Evolutionary conservation across 2,329 filamentous ascomycete species (phyloP).

Genomic region (Exophiala calicioides): DNA sequence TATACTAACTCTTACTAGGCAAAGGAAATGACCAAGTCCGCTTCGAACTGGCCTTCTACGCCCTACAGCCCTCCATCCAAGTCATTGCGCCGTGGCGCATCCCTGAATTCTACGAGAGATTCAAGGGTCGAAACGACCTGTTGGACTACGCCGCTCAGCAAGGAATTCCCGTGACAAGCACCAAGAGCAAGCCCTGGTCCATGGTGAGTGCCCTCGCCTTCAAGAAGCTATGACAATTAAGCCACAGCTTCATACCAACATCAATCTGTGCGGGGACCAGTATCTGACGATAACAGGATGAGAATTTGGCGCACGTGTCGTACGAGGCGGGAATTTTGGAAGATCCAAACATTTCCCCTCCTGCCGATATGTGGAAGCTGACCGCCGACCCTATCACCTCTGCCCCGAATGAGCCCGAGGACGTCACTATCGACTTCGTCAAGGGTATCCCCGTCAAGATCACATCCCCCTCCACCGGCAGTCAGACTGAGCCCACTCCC

Average conservation of each 20-base stretch:
- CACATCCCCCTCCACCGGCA: constrained; percentile 60
- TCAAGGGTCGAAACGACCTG: constrained; percentile 51
- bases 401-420: constrained; percentile 65
- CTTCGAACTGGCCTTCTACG: constrained; percentile 54
- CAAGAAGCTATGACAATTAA: background rate
- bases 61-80: constrained; percentile 49
- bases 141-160: constrained; percentile 49
- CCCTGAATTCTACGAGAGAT: constrained; percentile 51
- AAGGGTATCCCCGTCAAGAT: constrained; percentile 74
- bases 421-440: constrained; percentile 71
- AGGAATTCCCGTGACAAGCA: constrained; percentile 16
- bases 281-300: constrained; percentile 44
- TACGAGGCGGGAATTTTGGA: constrained; percentile 76
- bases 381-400: constrained; percentile 41
- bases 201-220: constrained; percentile 38
- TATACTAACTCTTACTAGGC: no score
- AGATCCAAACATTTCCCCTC: constrained; percentile 60
- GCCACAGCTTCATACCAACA: no score
- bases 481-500: constrained; percentile 67
- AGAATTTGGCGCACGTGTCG: constrained; percentile 64
- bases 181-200: constrained; percentile 62
- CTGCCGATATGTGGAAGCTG: constrained; percentile 78
- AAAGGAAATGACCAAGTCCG: constrained; percentile 53
- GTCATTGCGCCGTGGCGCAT: constrained; percentile 52
- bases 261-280: background rate